Evolutionary conservation across 148 eudicot genomes (phyloP), one percentile per base, ranked within the genome.

Genomic region (Dianthus caryophyllus): DNA sequence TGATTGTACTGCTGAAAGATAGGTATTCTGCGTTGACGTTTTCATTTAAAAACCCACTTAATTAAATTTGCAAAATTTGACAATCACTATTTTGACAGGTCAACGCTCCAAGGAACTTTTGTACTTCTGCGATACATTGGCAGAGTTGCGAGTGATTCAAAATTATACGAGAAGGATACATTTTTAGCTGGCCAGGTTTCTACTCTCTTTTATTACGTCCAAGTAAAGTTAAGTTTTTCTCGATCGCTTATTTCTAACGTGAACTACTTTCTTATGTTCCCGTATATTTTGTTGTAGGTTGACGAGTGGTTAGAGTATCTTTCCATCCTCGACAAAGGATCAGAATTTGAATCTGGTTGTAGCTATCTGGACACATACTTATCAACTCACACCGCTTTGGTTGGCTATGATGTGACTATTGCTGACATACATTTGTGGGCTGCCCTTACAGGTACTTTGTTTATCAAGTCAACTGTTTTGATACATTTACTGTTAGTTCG

Each of bases 351-450:
- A 77, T 81, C 79, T 21, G 99, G 85, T 27, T 86, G 99, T 71
- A 69, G 65, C 66, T 85, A 77, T 68, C 80, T 87, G 22, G 91
- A 94, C 78, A 73, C 68, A 30, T 88, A 86, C 77, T 76, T 90
- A 41, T 62, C 77, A 68, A 77, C 78, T 22, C 79, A 73, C 59
- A 94, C 99, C 4, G 88, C 88, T 68, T 76, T 94, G 68, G 96
- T 87, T 57, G 99, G 89, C 54, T 70, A 82, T 76, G 73, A 76
- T 51, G 64, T 88, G 60, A 84, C 97, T 6, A 81, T 88, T 73
- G 96, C 99, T 4, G 99, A 94, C 71, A 77, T 90, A 38, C 83
- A 83, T 62, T 68, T 90, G 72, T 94, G 96, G 96, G 77, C 87
- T 21, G 83, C 84, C 74, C 93, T 94, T 78, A 92, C 91, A 73